Evolutionary conservation across 495 filamentous ascomycete species (phyloP).

Genomic region (Terfezia claveryi): DNA sequence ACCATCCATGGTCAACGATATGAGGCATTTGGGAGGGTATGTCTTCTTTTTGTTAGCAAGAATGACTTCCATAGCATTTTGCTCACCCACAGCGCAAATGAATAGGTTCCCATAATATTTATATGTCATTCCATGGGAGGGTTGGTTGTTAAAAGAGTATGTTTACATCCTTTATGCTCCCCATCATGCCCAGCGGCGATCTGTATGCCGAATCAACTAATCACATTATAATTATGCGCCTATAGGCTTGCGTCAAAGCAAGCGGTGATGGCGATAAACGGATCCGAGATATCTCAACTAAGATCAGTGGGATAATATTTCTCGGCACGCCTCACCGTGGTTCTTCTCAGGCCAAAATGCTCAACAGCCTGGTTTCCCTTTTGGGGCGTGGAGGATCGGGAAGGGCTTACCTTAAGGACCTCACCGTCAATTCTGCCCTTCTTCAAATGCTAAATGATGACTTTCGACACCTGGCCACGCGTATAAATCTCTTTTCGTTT

Average conservation of each 20-base stretch:
- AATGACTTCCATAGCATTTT: neutral
- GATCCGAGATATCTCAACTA: slow-evolving; percentile 21
- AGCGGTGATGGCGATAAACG: slow-evolving; percentile 10
- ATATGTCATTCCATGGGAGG: slow-evolving; percentile 28
- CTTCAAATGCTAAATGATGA: slow-evolving; percentile 28
- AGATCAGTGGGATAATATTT: slow-evolving; percentile 24
- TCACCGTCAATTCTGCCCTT: slow-evolving; percentile 19
- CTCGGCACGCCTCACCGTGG: slow-evolving; percentile 31
- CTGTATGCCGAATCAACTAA: too few relatives aligned
- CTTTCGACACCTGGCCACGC: slow-evolving; percentile 24
- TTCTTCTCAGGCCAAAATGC: slow-evolving; percentile 24
- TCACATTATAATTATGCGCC: too few relatives aligned
- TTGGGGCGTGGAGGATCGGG: neutral
- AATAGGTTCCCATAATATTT: slow-evolving; percentile 23
- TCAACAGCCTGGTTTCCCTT: slow-evolving; percentile 18
- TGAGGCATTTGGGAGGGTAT: slow-evolving; percentile 3
- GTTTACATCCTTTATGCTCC: neutral
- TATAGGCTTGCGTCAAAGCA: neutral
- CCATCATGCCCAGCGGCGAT: too few relatives aligned
- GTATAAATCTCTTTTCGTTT: slow-evolving; percentile 25
- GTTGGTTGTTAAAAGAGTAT: slow-evolving; percentile 27
- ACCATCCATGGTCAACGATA: neutral
- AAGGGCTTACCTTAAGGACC: slow-evolving; percentile 26
- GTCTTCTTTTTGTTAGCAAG: neutral
- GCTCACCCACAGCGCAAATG: neutral